Percentiles rank a stretch among this genome's conserved stretches.
Evolutionary conservation across 371 early-diverging fungal species (phyloP).

Genomic region (Mortierella sp.): DNA sequence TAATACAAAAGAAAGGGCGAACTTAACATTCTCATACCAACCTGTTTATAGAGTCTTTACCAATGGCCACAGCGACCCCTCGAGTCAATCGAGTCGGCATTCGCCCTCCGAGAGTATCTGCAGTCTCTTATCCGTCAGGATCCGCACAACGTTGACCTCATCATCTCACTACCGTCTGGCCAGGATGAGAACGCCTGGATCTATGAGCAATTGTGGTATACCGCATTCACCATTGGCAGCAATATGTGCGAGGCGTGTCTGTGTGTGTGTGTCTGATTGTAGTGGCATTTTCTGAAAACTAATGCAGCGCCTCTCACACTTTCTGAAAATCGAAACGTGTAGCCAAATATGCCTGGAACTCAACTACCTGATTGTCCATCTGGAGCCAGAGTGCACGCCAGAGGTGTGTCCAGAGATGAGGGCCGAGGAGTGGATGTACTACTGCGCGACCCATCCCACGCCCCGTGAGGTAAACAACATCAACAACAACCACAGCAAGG

Average conservation of each 20-base stretch:
- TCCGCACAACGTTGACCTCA: conserved; percentile 69
- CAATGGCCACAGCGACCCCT: conserved; percentile 71
- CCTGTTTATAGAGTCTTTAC: conserved; percentile 61
- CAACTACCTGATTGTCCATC: conserved; percentile 78
- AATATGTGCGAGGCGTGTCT: too few species aligned
- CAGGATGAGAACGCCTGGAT: conserved; percentile 87
- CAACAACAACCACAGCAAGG: background rate
- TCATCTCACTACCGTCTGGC: conserved; percentile 77
- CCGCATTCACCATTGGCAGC: background rate
- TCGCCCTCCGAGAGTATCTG: conserved; percentile 88
- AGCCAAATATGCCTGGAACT: conserved; percentile 89
- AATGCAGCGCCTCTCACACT: background rate
- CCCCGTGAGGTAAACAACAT: conserved; percentile 82
- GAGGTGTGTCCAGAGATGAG: conserved; percentile 93
- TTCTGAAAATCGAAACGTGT: background rate
- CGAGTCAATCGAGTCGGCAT: conserved; percentile 80
- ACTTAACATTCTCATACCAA: background rate
- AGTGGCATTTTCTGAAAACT: too few species aligned
- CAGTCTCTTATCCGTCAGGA: conserved; percentile 81
- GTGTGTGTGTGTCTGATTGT: too few species aligned
- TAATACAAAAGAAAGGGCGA: background rate
- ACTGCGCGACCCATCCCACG: conserved; percentile 92
- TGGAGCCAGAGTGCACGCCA: conserved; percentile 84
- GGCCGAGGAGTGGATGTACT: conserved; percentile 91
- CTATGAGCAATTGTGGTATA: conserved; percentile 88